Conservation (phyloP, 176 grass and related monocot genomes). For the Bonia amplexicaulis region DNA sequence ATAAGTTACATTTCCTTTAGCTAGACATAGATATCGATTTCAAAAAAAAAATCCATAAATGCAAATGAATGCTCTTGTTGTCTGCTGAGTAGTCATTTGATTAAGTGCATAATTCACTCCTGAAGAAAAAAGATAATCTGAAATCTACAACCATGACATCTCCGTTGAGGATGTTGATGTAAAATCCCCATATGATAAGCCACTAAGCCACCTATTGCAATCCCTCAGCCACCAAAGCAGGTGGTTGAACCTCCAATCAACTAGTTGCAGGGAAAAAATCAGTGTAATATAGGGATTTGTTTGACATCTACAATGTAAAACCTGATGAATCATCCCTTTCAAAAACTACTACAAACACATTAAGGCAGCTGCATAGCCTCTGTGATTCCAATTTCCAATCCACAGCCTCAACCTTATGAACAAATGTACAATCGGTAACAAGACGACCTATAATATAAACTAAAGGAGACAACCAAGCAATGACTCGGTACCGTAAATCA, state of each 20-base stretch:
- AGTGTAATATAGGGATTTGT: background rate
- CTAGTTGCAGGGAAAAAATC: background rate
- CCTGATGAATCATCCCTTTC: background rate
- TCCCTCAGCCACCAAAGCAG: background rate
- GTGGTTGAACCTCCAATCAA: background rate
- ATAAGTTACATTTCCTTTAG: background rate
- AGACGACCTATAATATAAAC: background rate
- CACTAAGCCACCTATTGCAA: background rate
- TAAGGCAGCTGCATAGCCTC: background rate
- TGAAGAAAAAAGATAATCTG: background rate
- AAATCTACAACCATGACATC: background rate
- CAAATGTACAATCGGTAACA: background rate
- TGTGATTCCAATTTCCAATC: background rate
- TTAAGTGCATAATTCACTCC: background rate
- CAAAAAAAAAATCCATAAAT: background rate
- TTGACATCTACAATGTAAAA: background rate
- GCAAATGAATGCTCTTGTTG: background rate
- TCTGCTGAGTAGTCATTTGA: background rate
- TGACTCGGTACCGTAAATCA: background rate
- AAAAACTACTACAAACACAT: background rate
- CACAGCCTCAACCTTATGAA: background rate
- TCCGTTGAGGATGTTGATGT: background rate
- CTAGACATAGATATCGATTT: background rate
- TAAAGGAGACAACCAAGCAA: background rate
- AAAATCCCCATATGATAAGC: background rate